Conservation (phyloP, 148 eudicot species). For the Salicornia ramosissima region DNA sequence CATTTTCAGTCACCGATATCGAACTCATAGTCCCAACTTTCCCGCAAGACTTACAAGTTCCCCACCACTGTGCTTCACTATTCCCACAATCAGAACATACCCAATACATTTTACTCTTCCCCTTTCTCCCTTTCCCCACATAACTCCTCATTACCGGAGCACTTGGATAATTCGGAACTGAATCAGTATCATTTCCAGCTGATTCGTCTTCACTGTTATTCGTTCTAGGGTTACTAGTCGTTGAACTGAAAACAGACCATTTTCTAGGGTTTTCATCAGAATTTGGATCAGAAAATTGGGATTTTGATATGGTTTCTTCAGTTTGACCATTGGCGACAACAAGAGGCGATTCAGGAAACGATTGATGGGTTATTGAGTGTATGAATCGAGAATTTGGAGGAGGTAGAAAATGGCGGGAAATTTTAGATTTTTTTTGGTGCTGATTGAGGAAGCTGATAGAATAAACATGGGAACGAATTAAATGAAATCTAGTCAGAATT, state of each 20-base stretch:
- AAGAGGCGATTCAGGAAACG: slow-evolving; percentile 23
- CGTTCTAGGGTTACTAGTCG: slow-evolving; percentile 8
- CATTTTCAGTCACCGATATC: slow-evolving; percentile 35
- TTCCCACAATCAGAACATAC: slow-evolving; percentile 80
- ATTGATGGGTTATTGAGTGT: slow-evolving; percentile 19
- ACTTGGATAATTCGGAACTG: not conserved
- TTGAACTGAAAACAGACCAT: slow-evolving; percentile 31
- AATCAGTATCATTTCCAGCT: not conserved
- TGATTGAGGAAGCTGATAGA: not conserved
- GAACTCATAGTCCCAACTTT: slow-evolving; percentile 45
- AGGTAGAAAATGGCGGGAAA: slow-evolving; percentile 32
- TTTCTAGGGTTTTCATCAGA: slow-evolving; percentile 18
- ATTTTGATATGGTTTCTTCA: slow-evolving; percentile 12
- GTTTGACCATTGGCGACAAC: not conserved
- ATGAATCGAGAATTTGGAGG: slow-evolving; percentile 15
- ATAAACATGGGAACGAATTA: slow-evolving; percentile 7
- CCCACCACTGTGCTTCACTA: slow-evolving; percentile 90
- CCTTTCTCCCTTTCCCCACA: slow-evolving; percentile 38
- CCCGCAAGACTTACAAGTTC: slow-evolving; percentile 51
- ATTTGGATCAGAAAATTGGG: slow-evolving; percentile 1
- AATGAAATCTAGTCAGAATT: not conserved
- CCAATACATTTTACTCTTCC: slow-evolving; percentile 42
- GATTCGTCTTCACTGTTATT: slow-evolving; percentile 11
- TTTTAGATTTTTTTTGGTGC: slow-evolving; percentile 21
- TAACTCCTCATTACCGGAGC: slow-evolving; percentile 12